Base-by-base conservation (phyloP, 2,329 filamentous ascomycete species). In the Trichoderma citrinoviride region DNA sequence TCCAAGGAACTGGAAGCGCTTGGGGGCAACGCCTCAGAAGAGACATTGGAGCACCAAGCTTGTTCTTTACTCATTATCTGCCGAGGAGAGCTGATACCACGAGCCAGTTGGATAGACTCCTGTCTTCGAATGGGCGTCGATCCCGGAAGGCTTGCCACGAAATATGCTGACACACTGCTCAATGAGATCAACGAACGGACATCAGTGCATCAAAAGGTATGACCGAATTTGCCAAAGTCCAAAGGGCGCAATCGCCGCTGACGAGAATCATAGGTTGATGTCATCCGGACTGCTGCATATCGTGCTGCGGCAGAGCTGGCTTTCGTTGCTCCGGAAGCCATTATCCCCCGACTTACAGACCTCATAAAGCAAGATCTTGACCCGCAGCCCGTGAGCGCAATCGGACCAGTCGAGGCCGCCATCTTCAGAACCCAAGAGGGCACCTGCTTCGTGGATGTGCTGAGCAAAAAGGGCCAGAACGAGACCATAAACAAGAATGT, bases 391-490 rank as follows among this genome's bases (percentile, higher is more conserved):
- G 81, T 97, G 3, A 82, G 86, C 14, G 83, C 86, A 23, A 84
- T 97, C 68, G 92, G 93, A 0, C 90, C 93, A 12, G 89, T 92
- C 2, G 95, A 99, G 76, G 92, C 93, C 29, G 93, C 93, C 17
- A 98, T 99, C 65, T 95, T 93, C 76, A 88, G 92, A 50, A 97
- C 94, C 0, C 90, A 93, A 1, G 92, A 96, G 75, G 94, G 93
- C 1, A 93, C 90, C 1, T 85, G 89, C 15, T 98, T 96, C 71
- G 84, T 99, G 21, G 95, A 99, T 77, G 91, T 98, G 0, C 83
- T 99, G 6, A 91, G 90, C 40, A 93, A 92, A 74, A 96, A 96
- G 74, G 81, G 87, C 1, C 86, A 87, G 65, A 86, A 86, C 67
- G 80, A 83, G 43, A 79, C 90, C 2, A 87, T 92, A 3, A 90